Evolutionary conservation across 768 basidiomycete species (phyloP), one percentile per base, ranked within the genome.

Genomic region (Polyporus arcularius): DNA sequence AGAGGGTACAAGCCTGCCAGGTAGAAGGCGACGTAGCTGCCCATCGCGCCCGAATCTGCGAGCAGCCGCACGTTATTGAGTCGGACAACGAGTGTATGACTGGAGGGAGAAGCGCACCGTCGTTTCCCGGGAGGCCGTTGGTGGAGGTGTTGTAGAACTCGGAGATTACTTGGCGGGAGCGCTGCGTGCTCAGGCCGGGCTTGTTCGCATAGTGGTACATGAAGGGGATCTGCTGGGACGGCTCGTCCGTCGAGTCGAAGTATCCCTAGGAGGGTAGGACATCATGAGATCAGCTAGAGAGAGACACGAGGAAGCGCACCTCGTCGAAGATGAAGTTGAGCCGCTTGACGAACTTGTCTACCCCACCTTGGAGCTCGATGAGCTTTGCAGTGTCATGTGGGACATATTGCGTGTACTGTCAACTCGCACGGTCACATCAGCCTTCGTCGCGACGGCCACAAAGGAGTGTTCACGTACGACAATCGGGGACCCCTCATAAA

Each of bases 161-260:
- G 0, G 82, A 77, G 52, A 87, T 81, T 16, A 82, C 76, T 65
- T 84, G 79, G 30, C 85, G 72, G 30, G 84, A 80, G 18, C 80
- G 72, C 65, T 83, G 82, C 3, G 84, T 85, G 68, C 84, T 87
- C 18, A 82, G 68, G 2, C 84, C 85, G 0, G 86, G 85, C 4
- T 76, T 74, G 68, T 86, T 80, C 2, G 82, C 85, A 63, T 88
- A 88, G 72, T 88, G 85, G 65, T 86, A 87, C 85, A 87, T 87
- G 70, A 80, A 85, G 0, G 85, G 85, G 65, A 88, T 87, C 64
- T 86, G 85, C 64, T 86, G 84, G 2, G 85, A 86, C 0, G 85
- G 85, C 65, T 88, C 86, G 66, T 88, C 78, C 8, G 85, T 85
- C 0, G 78, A 75, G 58, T 87, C 50, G 50, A 51, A 51, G 50